phyloP scores from a whole-genome alignment of 768 basidiomycete species.

The Calocera viscosa region DNA sequence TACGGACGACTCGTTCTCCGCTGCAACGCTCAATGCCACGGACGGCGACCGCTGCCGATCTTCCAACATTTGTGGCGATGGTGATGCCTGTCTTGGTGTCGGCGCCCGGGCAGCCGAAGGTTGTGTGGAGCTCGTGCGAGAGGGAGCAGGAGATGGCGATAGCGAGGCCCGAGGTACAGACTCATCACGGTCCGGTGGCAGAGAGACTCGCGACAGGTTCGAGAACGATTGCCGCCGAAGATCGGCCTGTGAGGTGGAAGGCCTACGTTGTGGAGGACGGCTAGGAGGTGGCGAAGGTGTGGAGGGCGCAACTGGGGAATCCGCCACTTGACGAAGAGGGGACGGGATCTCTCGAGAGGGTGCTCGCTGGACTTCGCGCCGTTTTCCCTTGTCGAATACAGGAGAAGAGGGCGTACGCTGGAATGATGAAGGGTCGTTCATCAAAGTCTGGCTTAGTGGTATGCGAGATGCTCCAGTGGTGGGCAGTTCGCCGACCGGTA shows the following conservation, averaged over 20 bases:
- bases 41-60: no score
- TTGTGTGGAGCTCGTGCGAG: neutral
- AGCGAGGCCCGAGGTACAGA: neutral
- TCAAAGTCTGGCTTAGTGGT: neutral
- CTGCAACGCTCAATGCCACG: neutral
- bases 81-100: no score
- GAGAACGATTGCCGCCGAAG: neutral
- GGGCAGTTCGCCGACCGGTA: neutral
- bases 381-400: neutral
- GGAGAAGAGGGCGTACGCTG: neutral
- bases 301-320: neutral
- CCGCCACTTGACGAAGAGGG: neutral
- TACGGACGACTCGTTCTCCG: conserved; percentile 13
- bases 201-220: neutral
- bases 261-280: neutral
- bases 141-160: neutral
- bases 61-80: no score
- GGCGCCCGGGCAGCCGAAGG: neutral
- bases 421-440: neutral
- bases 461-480: neutral
- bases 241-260: neutral
- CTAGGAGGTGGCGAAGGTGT: neutral
- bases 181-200: neutral
- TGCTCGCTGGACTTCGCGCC: neutral
- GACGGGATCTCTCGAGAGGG: neutral